Evolutionary conservation across 148 eudicot genomes (phyloP), one percentile per base, ranked within the genome.

Genomic region (Vaccinium vitisidaea): DNA sequence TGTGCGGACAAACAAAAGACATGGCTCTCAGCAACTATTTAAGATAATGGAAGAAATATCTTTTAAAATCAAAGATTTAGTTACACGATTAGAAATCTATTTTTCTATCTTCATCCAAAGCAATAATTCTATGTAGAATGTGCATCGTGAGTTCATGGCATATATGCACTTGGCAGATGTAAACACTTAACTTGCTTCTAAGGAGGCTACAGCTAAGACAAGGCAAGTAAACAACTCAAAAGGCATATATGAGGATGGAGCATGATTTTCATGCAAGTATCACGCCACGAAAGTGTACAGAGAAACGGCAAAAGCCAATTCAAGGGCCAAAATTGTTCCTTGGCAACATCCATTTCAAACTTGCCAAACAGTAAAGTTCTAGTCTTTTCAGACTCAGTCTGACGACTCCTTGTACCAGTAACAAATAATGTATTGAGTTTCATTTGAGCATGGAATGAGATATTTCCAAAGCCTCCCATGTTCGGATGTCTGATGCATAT

Each of bases 1-100:
- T 96, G 97, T 88, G 80, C 32, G 79, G 56, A 77, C 54, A 89
- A 27, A 79, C 67, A 81, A 48, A 53, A 53, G 3, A 14, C 52
- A 32, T 32, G 13, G 46, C 63, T 30, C 65, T 85, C 80, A 85
- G 87, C 63, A 65, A 52, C 54, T 36, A 77, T 46, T 43, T 53
- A 71, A 30, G 7, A 15, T 71, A 5, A 71, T 4, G 13, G 5
- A 30, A 71, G 19, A 1, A 30, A 32, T 43, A 43, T 43, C 46
- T 43, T 43, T 5, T 43, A 43, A 43, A 43, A 43, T 43, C 46
- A 5, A 43, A 43, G 46, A 43, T 43, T 43, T 43, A 43, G 46
- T 43, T 43, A 5, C 0, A 5, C 0, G 46, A 43, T 43, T 43
- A 43, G 46, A 27, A 14, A 71, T 4, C 30, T 23, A 9, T 23